These are phyloP conservation scores for Fusarium anthophilum DNA, from an alignment of 2,329 filamentous ascomycete species.

Conservation along the genomic window DNA sequence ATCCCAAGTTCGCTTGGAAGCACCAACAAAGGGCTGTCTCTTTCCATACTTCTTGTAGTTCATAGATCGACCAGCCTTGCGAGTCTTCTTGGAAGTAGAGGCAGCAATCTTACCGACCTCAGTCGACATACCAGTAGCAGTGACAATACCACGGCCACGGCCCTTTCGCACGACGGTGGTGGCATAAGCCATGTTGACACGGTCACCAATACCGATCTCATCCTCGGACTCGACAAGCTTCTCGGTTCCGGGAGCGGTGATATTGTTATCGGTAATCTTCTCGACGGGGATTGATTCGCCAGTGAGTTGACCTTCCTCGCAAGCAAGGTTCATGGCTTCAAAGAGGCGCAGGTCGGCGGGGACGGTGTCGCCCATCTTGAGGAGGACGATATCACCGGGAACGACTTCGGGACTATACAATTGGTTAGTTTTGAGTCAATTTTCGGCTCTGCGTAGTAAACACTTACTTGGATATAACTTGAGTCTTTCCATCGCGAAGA, in stretches of 20 bases:
- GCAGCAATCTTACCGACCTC: constrained; percentile 76
- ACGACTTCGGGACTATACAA: constrained; percentile 67
- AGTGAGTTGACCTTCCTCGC: constrained; percentile 81
- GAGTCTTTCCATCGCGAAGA: constrained; percentile 66
- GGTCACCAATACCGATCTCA: constrained; percentile 74
- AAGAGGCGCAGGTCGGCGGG: constrained; percentile 77
- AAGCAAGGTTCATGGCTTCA: constrained; percentile 80
- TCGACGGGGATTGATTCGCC: constrained; percentile 79
- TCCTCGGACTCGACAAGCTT: constrained; percentile 54
- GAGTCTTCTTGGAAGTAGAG: constrained; percentile 61
- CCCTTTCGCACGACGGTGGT: constrained; percentile 79
- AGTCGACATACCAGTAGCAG: constrained; percentile 76
- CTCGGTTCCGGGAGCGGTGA: constrained; percentile 56
- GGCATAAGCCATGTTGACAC: constrained; percentile 79
- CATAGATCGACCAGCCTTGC: constrained; percentile 64
- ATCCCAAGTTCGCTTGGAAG: constrained; percentile 58
- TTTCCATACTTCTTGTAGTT: constrained; percentile 64
- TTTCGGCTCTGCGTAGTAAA: background rate
- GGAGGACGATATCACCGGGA: constrained; percentile 74
- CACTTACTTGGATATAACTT: constrained; percentile 66
- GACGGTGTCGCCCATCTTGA: constrained; percentile 78
- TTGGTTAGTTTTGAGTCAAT: constrained; percentile 15
- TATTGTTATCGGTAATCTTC: constrained; percentile 66
- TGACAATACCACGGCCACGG: constrained; percentile 76
- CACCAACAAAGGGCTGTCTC: constrained; percentile 58